Evolutionary conservation across 2,329 filamentous ascomycete genomes (phyloP), one percentile per base, ranked within the genome.

Genomic region (Grosmannia huntii): DNA sequence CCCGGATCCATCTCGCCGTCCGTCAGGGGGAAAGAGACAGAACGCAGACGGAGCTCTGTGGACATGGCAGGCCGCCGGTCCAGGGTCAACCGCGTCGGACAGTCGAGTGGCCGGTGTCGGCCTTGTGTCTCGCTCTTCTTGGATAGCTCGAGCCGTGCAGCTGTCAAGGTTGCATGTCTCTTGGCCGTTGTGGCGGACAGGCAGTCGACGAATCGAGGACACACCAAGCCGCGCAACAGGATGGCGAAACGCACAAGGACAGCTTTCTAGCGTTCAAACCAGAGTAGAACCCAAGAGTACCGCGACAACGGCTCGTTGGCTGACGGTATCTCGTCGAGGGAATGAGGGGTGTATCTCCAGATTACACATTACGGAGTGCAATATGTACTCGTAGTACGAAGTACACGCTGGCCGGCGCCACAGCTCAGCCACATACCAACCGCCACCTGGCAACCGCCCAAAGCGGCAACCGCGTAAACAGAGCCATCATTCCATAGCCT

Each of bases 381-480:
- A n/a, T n/a, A n/a, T n/a, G n/a, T n/a, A n/a, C n/a, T n/a, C n/a
- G n/a, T n/a, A n/a, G n/a, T n/a, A n/a, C n/a, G n/a, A n/a, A n/a
- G n/a, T n/a, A 27, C 16, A 27, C 14, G 5, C 2, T n/a, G n/a
- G 27, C 5, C 4, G 19, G 9, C 50, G 50, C 50, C 50, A 52
- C 50, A 52, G 27, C 21, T 27, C 27, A 52, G 50, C 50, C 50
- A 52, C 50, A 51, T 4, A 9, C 31, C 27, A 9, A 33, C 16
- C 27, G 27, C 2, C 1, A 19, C 62, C 60, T 50, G 55, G 62
- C 62, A 63, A 63, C 62, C 46, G 54, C 21, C 60, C 53, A 60
- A 62, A 62, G 56, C 53, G 58, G 62, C 53, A 63, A 62, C 58
- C 11, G 46, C 53, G 61, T 63, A 63, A 63, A 63, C 51, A 54